Conservation (phyloP, 2,329 filamentous ascomycete species). For the Stachybotrys chlorohalonatus region DNA sequence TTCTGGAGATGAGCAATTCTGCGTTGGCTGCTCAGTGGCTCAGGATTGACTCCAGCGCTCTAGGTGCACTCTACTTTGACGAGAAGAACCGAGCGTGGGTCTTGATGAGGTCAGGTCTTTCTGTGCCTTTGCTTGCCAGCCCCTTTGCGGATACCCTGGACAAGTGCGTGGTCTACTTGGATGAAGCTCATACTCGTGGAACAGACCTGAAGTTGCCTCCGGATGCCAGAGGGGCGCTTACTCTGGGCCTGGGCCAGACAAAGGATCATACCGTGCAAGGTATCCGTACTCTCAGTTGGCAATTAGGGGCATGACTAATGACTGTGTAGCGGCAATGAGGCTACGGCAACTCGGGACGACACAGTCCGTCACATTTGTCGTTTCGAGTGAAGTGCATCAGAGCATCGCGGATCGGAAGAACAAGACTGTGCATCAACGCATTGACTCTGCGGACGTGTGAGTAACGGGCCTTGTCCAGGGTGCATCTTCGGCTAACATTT, state of each 20-base stretch:
- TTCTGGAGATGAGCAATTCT: conserved; percentile 49
- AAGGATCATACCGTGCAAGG: conserved; percentile 47
- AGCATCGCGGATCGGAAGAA: conserved; percentile 42
- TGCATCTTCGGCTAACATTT: conserved; percentile 1
- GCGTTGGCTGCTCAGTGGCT: conserved; percentile 42
- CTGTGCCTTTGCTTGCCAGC: conserved; percentile 35
- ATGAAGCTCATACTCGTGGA: conserved; percentile 36
- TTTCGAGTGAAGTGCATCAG: conserved; percentile 51
- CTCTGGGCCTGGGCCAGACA: conserved; percentile 45
- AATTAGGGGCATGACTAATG: background rate
- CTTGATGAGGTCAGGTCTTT: background rate
- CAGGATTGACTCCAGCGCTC: conserved; percentile 26
- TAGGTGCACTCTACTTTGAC: conserved; percentile 39
- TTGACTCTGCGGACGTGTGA: conserved; percentile 22
- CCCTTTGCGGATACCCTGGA: conserved; percentile 41
- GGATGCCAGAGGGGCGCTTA: conserved; percentile 39
- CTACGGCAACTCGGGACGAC: conserved; percentile 46
- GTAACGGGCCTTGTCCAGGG: background rate
- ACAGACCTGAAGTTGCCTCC: conserved; percentile 48
- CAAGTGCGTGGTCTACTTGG: conserved; percentile 46
- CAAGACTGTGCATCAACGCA: conserved; percentile 10
- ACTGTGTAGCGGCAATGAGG: conserved; percentile 48
- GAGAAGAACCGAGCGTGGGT: conserved; percentile 4
- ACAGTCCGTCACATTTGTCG: conserved; percentile 45
- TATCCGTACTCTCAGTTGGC: conserved; percentile 18